phyloP scores from a whole-genome alignment of 345 rosid species.

The Salix dunnii region DNA sequence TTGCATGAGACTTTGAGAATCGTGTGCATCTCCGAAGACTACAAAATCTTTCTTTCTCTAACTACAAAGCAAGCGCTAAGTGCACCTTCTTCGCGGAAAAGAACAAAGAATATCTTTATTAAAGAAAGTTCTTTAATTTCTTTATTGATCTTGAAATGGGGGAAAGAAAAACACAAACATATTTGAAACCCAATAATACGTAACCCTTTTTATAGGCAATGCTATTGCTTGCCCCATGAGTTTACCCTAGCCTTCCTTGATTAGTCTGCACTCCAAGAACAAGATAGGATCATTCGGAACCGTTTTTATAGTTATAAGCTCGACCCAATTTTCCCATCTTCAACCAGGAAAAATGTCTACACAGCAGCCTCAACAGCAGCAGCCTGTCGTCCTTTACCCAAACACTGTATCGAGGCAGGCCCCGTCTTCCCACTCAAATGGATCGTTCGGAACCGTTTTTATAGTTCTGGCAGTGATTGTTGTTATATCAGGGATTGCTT shows the following conservation, averaged over 20 bases:
- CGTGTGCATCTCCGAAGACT: conserved; percentile 17
- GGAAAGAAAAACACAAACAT: background rate
- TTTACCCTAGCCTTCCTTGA: conserved; percentile 20
- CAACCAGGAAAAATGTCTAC: conserved; percentile 12
- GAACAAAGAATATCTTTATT: conserved; percentile 31
- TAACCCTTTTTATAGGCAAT: conserved; percentile 27
- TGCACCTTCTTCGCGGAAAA: conserved; percentile 21
- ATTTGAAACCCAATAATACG: background rate
- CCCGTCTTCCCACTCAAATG: conserved; percentile 45
- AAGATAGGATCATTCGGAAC: background rate
- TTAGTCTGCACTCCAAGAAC: conserved; percentile 51
- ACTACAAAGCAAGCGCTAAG: conserved; percentile 34
- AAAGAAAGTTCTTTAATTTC: conserved; percentile 19
- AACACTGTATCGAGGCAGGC: conserved; percentile 37
- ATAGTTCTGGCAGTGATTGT: conserved; percentile 56
- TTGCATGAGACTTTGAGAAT: background rate
- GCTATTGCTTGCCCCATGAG: conserved; percentile 34
- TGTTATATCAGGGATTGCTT: conserved; percentile 50
- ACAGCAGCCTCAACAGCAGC: conserved; percentile 18
- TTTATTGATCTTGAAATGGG: conserved; percentile 15
- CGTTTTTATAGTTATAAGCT: background rate
- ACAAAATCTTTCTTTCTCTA: conserved; percentile 45
- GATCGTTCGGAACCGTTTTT: conserved; percentile 68
- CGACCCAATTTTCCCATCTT: background rate
- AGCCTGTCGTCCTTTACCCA: conserved; percentile 53